phyloP scores from a whole-genome alignment of 495 filamentous ascomycete species.

The Podospora anserina region DNA sequence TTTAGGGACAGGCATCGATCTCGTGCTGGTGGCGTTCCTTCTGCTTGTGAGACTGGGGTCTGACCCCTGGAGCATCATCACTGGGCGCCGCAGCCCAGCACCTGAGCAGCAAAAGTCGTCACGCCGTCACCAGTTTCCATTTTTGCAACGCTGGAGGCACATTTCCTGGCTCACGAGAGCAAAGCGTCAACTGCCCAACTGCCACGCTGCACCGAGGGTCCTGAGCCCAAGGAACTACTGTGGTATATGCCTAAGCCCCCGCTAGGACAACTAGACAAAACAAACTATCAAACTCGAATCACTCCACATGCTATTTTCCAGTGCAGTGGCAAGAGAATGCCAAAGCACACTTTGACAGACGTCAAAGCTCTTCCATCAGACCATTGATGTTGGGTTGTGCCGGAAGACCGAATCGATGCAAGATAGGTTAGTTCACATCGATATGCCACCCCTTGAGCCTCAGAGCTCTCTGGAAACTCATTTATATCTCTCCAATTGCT shows the following conservation, averaged over 20 bases:
- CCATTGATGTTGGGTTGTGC: not conserved
- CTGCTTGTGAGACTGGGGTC: slow-evolving; percentile 6
- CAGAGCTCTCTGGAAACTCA: too few relatives aligned
- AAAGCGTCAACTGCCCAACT: not conserved
- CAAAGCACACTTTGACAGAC: not conserved
- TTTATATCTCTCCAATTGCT: too few relatives aligned
- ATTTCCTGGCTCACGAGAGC: not conserved
- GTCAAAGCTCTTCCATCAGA: not conserved
- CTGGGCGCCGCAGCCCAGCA: not conserved
- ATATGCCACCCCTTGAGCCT: too few relatives aligned
- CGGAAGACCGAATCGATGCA: not conserved
- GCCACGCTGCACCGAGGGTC: not conserved
- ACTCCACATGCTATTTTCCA: too few relatives aligned
- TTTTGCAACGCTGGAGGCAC: not conserved
- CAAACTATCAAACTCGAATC: not conserved
- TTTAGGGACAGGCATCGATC: slow-evolving; percentile 1
- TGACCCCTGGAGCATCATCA: slow-evolving; percentile 7
- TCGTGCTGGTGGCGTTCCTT: slow-evolving; percentile 12
- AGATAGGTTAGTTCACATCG: not conserved
- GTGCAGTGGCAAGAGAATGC: not conserved
- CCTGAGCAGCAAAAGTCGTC: not conserved
- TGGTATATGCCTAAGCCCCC: not conserved
- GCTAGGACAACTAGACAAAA: not conserved
- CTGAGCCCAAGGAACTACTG: not conserved
- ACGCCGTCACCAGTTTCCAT: not conserved